Percentiles rank a stretch among this genome's conserved stretches.
Evolutionary conservation across 495 filamentous ascomycete genomes (phyloP).

Genomic region (Neurospora sp.): DNA sequence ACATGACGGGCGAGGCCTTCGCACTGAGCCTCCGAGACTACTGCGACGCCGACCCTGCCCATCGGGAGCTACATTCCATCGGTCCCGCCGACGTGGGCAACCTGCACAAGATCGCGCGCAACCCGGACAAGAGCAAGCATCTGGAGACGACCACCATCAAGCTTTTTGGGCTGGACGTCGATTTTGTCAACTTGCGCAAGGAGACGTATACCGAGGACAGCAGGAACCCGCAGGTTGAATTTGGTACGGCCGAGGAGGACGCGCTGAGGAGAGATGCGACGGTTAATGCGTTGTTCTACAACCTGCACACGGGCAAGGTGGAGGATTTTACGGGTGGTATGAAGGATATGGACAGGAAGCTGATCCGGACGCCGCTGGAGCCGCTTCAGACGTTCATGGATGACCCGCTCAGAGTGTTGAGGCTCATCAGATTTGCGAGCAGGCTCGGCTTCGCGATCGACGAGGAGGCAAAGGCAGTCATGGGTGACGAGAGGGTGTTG

Average conservation of each 20-base stretch:
- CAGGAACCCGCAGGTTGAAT: slow-evolving; percentile 85
- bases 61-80: slow-evolving; percentile 34
- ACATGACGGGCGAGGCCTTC: slow-evolving; percentile 86
- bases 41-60: slow-evolving; percentile 35
- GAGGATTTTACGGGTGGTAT: slow-evolving; percentile 84
- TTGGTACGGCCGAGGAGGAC: slow-evolving; percentile 85
- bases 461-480: slow-evolving; percentile 52
- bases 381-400: slow-evolving; percentile 91
- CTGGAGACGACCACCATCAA: slow-evolving; percentile 83
- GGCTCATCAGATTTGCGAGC: slow-evolving; percentile 83
- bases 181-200: slow-evolving; percentile 88
- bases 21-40: slow-evolving; percentile 49
- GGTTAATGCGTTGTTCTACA: slow-evolving; percentile 94
- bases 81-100: slow-evolving; percentile 47
- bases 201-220: slow-evolving; percentile 82
- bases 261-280: slow-evolving; percentile 85
- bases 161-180: slow-evolving; percentile 80
- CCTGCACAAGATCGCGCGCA: slow-evolving; percentile 70
- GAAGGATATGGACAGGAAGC: slow-evolving; percentile 55
- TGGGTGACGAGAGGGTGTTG: slow-evolving; percentile 65
- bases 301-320: slow-evolving; percentile 62
- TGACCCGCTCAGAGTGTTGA: slow-evolving; percentile 83
- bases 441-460: slow-evolving; percentile 73
- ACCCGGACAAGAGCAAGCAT: slow-evolving; percentile 97
- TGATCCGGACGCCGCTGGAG: slow-evolving; percentile 80